Evolutionary conservation across 257 asterid genomes (phyloP).

Genomic region (Striga asiatica): DNA sequence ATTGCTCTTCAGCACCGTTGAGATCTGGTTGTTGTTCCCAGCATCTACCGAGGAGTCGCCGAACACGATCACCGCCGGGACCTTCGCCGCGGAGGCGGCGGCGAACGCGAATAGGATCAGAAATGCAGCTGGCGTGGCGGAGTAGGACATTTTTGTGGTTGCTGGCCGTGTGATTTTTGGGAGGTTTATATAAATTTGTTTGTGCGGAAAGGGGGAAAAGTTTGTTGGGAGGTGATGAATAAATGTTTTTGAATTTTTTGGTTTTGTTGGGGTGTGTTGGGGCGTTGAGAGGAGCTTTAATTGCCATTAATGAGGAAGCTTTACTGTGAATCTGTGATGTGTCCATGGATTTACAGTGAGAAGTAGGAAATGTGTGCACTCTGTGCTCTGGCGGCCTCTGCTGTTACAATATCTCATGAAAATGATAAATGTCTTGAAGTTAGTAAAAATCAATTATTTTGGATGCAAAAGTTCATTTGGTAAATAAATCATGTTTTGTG

Average conservation of each 20-base stretch:
- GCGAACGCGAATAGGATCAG: neutral
- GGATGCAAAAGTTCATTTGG: too few species aligned
- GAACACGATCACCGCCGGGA: constrained; percentile 81
- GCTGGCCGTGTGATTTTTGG: neutral
- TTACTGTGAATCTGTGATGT: constrained; percentile 14
- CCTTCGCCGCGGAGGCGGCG: constrained; percentile 15
- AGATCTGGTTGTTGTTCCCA: constrained; percentile 71
- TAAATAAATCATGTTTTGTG: too few species aligned
- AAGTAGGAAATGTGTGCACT: constrained; percentile 13
- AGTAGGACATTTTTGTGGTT: neutral
- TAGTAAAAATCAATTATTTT: too few species aligned
- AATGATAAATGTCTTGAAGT: too few species aligned
- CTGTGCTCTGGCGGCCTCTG: neutral
- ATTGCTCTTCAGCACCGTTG: constrained; percentile 69
- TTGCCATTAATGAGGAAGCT: constrained; percentile 15
- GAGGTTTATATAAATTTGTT: neutral
- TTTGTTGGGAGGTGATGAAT: constrained; percentile 21
- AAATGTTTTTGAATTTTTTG: neutral
- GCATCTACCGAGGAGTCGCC: constrained; percentile 92
- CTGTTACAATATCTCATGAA: too few species aligned
- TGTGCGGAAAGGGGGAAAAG: constrained; percentile 3
- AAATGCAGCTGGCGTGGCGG: neutral
- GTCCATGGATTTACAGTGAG: constrained; percentile 17
- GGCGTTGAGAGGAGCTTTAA: constrained; percentile 16
- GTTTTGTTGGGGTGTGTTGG: constrained; percentile 22